Evolutionary conservation across 2,329 filamentous ascomycete species (phyloP).

Genomic region (Cladosporium sp.): DNA sequence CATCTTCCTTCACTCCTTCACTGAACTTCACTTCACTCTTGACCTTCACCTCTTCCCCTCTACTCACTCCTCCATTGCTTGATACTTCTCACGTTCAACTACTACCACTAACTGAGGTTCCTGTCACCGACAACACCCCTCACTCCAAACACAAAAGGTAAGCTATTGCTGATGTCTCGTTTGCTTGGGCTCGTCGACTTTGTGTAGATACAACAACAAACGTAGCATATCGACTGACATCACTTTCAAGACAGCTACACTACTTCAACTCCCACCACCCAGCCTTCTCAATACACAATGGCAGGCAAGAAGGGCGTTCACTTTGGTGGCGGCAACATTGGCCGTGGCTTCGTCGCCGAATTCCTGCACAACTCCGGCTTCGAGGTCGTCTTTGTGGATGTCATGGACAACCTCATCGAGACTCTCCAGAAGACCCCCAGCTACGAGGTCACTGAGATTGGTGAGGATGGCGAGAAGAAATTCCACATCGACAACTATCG

Average conservation of each 20-base stretch:
- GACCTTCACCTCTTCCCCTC: not conserved
- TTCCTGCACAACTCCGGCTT: constrained; percentile 94
- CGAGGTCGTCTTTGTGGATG: constrained; percentile 94
- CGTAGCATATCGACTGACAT: not conserved
- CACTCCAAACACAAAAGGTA: not conserved
- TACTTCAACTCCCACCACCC: not conserved
- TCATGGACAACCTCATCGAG: constrained; percentile 79
- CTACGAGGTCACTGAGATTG: constrained; percentile 93
- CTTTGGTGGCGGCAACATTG: constrained; percentile 53
- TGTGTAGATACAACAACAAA: not conserved
- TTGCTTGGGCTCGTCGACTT: not conserved
- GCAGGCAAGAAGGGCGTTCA: constrained; percentile 48
- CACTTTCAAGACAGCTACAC: not conserved
- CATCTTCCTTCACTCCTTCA: constrained; percentile 4
- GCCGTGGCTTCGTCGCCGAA: constrained; percentile 73
- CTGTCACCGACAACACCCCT: too few species aligned
- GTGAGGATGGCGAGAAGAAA: constrained; percentile 72
- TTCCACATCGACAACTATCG: constrained; percentile 93
- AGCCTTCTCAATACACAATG: constrained; percentile 20
- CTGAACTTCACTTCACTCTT: not conserved
- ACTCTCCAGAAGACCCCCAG: constrained; percentile 68
- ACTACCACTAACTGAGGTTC: not conserved
- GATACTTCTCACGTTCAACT: too few species aligned
- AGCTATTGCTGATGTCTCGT: not conserved
- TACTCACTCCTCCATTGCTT: not conserved